Base-by-base conservation (phyloP, 352 stramenopile genomes). In the Lagenidium giganteum region DNA sequence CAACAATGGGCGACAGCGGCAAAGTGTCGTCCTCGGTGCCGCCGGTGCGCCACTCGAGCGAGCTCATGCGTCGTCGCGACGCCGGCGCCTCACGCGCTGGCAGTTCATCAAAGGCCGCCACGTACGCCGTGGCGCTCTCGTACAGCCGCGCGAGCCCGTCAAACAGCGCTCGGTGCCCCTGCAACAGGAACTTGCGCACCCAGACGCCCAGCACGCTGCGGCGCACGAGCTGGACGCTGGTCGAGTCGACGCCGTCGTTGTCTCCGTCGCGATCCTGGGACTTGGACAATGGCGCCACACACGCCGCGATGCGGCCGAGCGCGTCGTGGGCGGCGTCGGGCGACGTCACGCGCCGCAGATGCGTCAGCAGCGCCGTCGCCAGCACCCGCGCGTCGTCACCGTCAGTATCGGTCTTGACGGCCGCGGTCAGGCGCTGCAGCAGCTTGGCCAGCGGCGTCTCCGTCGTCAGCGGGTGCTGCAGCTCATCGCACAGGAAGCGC, bases 131-230 rank as follows among this genome's bases (percentile, higher is more conserved):
- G 18, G 88, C 63, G 27, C 86, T 66, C 13, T 90, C 78, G 31
- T 70, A 87, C 23, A 87, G 57, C 20, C 63, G 54, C 22, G 72
- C 82, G n/a, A 90, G 49, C 4, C 78, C 75, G 20, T 90, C 78
- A 20, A 90, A 90, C 28, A 90, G 38, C 27, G 81, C 29, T 0
- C 72, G 57, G 34, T 83, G 76, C 13, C 81, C 52, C 1, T 59
- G 55, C 23, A 90, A 35, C n/a, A 85, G 55, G 39, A 90, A 83
- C 31, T 61, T 68, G 18, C 78, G 75, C 35, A 90, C 70, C 39
- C 87, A 90, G 13, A 87, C 47, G 1, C 78, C 78, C 16, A 90
- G 53, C 33, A 83, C 41, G 44, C 76, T 89, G 20, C 50, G 61
- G 20, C 76, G 64, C 24, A 57, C 59, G 16, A 89, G 60, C 25